A percentile compares a stretch with the other conserved stretches of the same genome.
Conservation (phyloP, 495 filamentous ascomycete species). For the Penicillium flavigenum region DNA sequence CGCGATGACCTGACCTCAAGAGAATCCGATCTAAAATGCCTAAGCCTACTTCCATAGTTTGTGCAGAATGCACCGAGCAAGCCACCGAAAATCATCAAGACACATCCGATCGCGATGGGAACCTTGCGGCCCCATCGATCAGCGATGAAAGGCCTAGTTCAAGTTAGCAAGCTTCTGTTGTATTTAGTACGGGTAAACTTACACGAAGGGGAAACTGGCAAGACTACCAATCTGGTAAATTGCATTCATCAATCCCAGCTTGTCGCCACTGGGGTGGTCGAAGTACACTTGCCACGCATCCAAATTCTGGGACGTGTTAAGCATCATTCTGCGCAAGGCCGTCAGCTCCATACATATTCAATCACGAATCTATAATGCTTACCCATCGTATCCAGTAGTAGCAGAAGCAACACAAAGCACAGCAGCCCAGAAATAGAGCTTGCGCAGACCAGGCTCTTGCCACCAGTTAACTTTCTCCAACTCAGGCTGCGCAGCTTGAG, state of each 20-base stretch:
- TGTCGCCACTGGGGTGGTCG: slow-evolving; percentile 46
- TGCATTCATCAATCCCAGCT: slow-evolving; percentile 60
- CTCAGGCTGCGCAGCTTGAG: slow-evolving; percentile 50
- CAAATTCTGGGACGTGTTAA: slow-evolving; percentile 30
- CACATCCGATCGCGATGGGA: slow-evolving; percentile 58
- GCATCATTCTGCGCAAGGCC: slow-evolving; percentile 23
- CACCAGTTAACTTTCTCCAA: slow-evolving; percentile 62
- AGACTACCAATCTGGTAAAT: slow-evolving; percentile 66
- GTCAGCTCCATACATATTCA: background rate
- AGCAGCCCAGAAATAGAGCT: slow-evolving; percentile 54
- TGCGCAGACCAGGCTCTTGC: slow-evolving; percentile 57
- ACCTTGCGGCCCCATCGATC: slow-evolving; percentile 59
- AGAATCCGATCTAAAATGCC: background rate
- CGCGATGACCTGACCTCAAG: too few relatives aligned
- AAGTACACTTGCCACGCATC: slow-evolving; percentile 30
- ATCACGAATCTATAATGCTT: background rate
- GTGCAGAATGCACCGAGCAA: slow-evolving; percentile 52
- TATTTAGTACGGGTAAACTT: slow-evolving; percentile 18
- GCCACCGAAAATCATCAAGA: slow-evolving; percentile 61
- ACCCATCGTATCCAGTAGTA: slow-evolving; percentile 65
- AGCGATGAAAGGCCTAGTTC: slow-evolving; percentile 48
- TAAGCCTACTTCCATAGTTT: slow-evolving; percentile 35
- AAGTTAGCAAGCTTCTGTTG: background rate
- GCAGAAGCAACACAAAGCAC: slow-evolving; percentile 62
- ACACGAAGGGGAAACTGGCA: slow-evolving; percentile 61